A percentile compares a stretch with the other conserved stretches of the same genome.
These are phyloP conservation scores for Saccharomycopsis capsularis DNA, from an alignment of 805 yeast genomes.

Conservation along the genomic window DNA sequence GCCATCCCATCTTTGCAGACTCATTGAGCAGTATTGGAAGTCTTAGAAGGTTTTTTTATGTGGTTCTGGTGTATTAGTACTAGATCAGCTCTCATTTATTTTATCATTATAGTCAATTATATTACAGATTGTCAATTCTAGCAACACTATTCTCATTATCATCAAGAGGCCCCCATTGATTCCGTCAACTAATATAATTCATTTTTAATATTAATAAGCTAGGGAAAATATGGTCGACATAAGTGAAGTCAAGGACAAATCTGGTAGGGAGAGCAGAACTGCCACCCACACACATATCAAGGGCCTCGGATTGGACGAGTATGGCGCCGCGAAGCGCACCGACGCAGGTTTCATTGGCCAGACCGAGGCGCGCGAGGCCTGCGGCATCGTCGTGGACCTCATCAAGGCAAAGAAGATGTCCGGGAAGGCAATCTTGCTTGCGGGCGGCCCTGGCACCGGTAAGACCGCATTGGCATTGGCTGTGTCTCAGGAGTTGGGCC, in stretches of 20 bases:
- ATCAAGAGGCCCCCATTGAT: no score
- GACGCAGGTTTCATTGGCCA: conserved; percentile 82
- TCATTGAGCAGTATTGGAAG: no score
- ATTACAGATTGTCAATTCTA: no score
- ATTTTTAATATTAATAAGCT: no score
- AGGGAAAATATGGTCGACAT: conserved; percentile 21
- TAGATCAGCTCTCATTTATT: no score
- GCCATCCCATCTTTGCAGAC: no score
- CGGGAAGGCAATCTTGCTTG: conserved; percentile 90
- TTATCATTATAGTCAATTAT: no score
- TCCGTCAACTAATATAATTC: no score
- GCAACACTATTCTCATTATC: no score
- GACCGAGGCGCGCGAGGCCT: conserved; percentile 74
- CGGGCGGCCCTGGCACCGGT: conserved; percentile 98
- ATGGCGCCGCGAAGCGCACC: conserved; percentile 70
- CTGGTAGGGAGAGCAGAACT: conserved; percentile 56
- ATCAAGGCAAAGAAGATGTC: conserved; percentile 89
- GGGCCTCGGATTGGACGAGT: conserved; percentile 90
- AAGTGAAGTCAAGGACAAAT: conserved; percentile 41
- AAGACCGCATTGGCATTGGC: conserved; percentile 97
- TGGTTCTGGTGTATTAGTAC: no score
- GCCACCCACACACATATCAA: conserved; percentile 97
- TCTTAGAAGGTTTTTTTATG: no score
- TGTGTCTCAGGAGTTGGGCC: conserved; percentile 91
- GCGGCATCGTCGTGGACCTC: conserved; percentile 90